A percentile compares a stretch with the other conserved stretches of the same genome.
Conservation (phyloP, 345 rosid species). For the Psidium friedrichsthalianum region DNA sequence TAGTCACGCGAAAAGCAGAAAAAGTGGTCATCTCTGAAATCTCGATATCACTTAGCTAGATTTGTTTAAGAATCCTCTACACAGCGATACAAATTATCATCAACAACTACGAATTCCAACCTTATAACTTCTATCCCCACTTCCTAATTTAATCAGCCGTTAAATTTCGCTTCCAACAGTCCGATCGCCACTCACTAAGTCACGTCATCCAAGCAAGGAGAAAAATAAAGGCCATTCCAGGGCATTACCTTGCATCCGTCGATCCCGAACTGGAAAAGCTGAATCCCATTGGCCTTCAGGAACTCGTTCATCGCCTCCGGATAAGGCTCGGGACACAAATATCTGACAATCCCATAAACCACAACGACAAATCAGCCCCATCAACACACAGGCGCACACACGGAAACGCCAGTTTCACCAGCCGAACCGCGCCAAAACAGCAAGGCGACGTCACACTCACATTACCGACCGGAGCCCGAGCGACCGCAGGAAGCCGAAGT, state of each 20-base stretch:
- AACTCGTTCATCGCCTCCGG: slow-evolving; percentile 47
- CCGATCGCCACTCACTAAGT: background rate
- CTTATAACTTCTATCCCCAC: background rate
- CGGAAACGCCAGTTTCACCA: no score
- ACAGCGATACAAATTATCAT: background rate
- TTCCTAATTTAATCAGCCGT: background rate
- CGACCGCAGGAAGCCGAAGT: slow-evolving; percentile 53
- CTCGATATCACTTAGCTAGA: background rate
- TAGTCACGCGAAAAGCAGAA: background rate
- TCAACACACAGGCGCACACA: background rate
- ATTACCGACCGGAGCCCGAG: slow-evolving; percentile 57
- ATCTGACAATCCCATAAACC: slow-evolving; percentile 18
- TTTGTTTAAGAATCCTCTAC: background rate
- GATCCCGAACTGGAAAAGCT: slow-evolving; percentile 69
- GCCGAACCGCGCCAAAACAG: background rate
- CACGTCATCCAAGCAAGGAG: background rate
- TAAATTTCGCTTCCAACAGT: background rate
- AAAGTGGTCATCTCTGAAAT: background rate
- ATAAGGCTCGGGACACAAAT: slow-evolving; percentile 62
- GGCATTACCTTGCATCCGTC: slow-evolving; percentile 56
- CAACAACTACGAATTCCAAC: background rate
- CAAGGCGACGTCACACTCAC: slow-evolving; percentile 13
- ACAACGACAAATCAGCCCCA: background rate
- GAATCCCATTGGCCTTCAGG: slow-evolving; percentile 40
- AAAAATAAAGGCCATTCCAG: background rate